Evolutionary conservation across 23 red algal species (phyloP).

Genomic region (Gracilariopsis chorda): DNA sequence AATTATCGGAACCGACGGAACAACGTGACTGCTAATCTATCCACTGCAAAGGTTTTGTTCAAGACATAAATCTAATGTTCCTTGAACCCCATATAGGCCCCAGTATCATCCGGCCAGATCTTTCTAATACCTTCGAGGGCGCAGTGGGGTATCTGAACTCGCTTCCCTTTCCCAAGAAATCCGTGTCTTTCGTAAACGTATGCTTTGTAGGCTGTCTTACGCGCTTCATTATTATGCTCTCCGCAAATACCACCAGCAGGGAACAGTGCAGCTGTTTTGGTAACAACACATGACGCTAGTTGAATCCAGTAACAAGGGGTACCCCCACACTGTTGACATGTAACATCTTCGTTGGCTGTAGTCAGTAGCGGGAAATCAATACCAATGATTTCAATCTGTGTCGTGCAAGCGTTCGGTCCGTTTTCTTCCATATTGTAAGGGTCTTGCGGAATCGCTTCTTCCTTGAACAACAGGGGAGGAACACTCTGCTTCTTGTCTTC

Average conservation of each 20-base stretch:
- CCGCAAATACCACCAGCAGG: not conserved
- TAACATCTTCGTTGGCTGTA: not conserved
- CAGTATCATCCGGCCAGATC: not conserved
- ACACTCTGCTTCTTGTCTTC: too few relatives aligned
- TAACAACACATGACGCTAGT: not conserved
- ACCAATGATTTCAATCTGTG: too few relatives aligned
- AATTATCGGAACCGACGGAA: not conserved
- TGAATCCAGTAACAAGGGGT: not conserved
- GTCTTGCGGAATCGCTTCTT: too few relatives aligned
- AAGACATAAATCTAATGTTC: not conserved
- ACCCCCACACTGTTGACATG: not conserved
- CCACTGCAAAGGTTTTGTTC: not conserved
- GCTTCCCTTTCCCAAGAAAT: not conserved
- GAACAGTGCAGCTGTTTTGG: not conserved
- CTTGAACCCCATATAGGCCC: not conserved
- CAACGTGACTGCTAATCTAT: not conserved
- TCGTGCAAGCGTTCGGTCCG: too few relatives aligned
- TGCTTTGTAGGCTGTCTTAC: not conserved
- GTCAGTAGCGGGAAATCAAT: too few relatives aligned
- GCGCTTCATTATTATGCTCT: not conserved
- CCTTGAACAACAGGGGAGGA: too few relatives aligned
- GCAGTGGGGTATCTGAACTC: not conserved
- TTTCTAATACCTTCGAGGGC: not conserved
- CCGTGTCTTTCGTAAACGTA: not conserved
- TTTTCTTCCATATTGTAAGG: too few relatives aligned